A percentile compares a stretch with the other conserved stretches of the same genome.
Evolutionary conservation across 495 filamentous ascomycete genomes (phyloP).

Genomic region (Aspergillus steynii): DNA sequence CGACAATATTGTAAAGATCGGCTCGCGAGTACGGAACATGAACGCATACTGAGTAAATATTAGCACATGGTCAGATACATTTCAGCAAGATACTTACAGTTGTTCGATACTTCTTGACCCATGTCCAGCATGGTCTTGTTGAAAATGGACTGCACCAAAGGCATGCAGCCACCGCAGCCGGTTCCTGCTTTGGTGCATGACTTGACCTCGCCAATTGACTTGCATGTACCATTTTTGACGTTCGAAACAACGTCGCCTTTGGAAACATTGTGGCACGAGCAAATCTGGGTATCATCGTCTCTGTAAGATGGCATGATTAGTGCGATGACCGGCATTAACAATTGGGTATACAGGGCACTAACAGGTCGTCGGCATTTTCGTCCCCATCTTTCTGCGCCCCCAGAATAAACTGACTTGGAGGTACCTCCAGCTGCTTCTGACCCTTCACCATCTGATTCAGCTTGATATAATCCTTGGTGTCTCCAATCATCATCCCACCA

Average conservation of each 20-base stretch:
- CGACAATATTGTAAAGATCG: constrained; percentile 89
- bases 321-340: not conserved
- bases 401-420: constrained; percentile 87
- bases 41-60: constrained; percentile 58
- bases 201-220: constrained; percentile 83
- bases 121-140: constrained; percentile 87
- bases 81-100: constrained; percentile 44
- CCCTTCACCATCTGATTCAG: constrained; percentile 91
- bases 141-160: constrained; percentile 89
- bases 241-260: constrained; percentile 77
- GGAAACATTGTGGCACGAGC: constrained; percentile 93
- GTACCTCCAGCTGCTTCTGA: constrained; percentile 79
- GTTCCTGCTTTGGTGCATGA: constrained; percentile 94
- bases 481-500: constrained; percentile 98
- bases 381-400: constrained; percentile 73
- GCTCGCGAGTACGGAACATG: constrained; percentile 87
- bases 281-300: constrained; percentile 86
- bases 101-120: constrained; percentile 89
- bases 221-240: constrained; percentile 82
- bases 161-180: constrained; percentile 93
- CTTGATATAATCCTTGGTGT: constrained; percentile 92
- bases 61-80: constrained; percentile 4
- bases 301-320: constrained; percentile 39
- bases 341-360: constrained; percentile 21
- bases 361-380: constrained; percentile 70